Evolutionary conservation across 2,329 filamentous ascomycete species (phyloP).

Genomic region (Fusarium albosuccineum): DNA sequence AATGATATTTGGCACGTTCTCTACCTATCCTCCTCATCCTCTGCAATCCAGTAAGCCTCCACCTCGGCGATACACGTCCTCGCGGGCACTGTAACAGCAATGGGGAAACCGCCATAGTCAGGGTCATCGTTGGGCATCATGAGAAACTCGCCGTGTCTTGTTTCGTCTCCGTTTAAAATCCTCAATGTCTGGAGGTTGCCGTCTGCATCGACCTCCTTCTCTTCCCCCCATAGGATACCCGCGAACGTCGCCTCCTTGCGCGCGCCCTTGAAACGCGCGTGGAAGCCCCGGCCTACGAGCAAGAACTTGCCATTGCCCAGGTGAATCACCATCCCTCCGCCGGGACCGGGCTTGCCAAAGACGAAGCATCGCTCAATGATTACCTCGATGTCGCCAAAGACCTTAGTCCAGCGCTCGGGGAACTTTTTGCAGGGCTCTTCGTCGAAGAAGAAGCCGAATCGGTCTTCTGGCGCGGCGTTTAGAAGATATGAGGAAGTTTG

Average conservation of each 20-base stretch:
- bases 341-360: constrained; percentile 55
- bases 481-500: constrained; percentile 48
- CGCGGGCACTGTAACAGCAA: constrained; percentile 66
- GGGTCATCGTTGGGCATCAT: constrained; percentile 70
- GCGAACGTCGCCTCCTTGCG: constrained; percentile 52
- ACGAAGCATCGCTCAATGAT: constrained; percentile 56
- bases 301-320: constrained; percentile 52
- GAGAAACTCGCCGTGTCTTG: constrained; percentile 57
- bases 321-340: constrained; percentile 56
- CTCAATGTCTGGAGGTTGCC: constrained; percentile 51
- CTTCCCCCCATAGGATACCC: constrained; percentile 52
- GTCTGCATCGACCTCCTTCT: constrained; percentile 53
- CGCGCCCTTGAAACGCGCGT: constrained; percentile 51
- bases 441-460: constrained; percentile 56
- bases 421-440: constrained; percentile 44
- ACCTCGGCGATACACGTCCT: constrained; percentile 61
- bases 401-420: constrained; percentile 45
- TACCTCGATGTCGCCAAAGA: constrained; percentile 52
- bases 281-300: constrained; percentile 54
- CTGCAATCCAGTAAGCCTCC: constrained; percentile 52
- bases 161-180: constrained; percentile 57
- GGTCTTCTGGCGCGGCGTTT: constrained; percentile 46
- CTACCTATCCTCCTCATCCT: constrained; percentile 46
- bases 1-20: background rate
- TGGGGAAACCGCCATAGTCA: constrained; percentile 69